Conservation (phyloP, 2,329 filamentous ascomycete genomes). For the Rutstroemia sp. region DNA sequence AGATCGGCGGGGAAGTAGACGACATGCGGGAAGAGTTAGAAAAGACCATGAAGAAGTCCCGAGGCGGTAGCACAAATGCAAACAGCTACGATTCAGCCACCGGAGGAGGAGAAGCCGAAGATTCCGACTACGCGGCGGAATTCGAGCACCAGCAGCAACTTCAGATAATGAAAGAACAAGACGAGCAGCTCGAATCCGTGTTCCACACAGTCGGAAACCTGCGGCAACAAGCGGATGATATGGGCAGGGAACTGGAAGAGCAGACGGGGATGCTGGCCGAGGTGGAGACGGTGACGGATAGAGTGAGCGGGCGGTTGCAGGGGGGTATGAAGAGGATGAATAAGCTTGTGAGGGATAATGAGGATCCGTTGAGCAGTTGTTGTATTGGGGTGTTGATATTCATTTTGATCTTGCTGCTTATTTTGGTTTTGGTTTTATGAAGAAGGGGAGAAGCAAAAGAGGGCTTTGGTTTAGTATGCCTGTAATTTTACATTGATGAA, state of each 20-base stretch:
- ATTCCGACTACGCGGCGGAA: conserved; percentile 52
- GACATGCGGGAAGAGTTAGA: conserved; percentile 80
- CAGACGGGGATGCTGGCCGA: conserved; percentile 83
- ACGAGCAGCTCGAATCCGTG: conserved; percentile 85
- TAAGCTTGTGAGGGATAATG: conserved; percentile 79
- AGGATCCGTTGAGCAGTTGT: conserved; percentile 81
- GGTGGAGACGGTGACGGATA: conserved; percentile 76
- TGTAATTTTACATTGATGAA: too few relatives aligned
- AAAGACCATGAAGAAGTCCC: conserved; percentile 43
- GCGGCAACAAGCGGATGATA: conserved; percentile 83
- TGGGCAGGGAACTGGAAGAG: conserved; percentile 94
- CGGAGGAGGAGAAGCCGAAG: conserved; percentile 29
- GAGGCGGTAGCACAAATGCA: conserved; percentile 8
- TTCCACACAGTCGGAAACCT: conserved; percentile 90
- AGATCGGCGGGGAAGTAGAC: conserved; percentile 82
- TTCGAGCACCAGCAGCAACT: conserved; percentile 89
- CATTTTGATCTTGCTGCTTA: conserved; percentile 76
- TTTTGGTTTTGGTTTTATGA: conserved; percentile 62
- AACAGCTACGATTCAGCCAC: conserved; percentile 31
- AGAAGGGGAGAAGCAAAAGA: background rate
- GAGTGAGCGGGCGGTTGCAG: conserved; percentile 78
- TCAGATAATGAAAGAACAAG: conserved; percentile 91
- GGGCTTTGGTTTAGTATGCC: too few relatives aligned
- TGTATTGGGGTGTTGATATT: conserved; percentile 86
- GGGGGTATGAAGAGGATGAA: conserved; percentile 81